Base-by-base conservation (phyloP, 2,329 filamentous ascomycete species). In the Xylariaceae sp. region DNA sequence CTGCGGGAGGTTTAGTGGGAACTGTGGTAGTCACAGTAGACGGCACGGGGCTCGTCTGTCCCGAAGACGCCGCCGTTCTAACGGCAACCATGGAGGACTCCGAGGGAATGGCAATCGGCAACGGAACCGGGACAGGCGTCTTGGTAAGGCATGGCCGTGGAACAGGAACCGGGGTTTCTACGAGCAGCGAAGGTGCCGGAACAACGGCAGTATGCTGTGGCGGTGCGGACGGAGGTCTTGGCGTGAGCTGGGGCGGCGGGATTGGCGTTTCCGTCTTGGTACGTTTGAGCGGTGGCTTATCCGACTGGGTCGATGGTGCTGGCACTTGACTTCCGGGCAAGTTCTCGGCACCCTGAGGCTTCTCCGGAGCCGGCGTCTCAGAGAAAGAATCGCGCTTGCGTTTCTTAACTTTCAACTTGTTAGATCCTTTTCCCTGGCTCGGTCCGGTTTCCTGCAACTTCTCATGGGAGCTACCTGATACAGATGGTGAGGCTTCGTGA, bases 241-340 rank as follows among this genome's bases (percentile, higher is more conserved):
- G 68, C 17, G 73, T 69, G 51, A 76, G 69, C 44, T 76, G 73
- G 9, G 74, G 72, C 48, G 77, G 77, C 53, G 79, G 81, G 35
- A 84, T 76, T 9, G 82, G 82, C 11, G 82, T 84, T 69, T 84
- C 82, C 23, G 78, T 83, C 70, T 84, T 84, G 63, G 74, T 79
- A 39, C 81, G 78, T 68, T 84, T 84, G 30, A 73, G 59, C 58
- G 74, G 75, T 35, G 78, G 78, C 50, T 66, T 66, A 37, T 74
- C 75, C 15, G 65, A 44, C 34, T 70, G 67, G 15, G 34, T 47
- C 30, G 64, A 39, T 18, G 64, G n/a, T 54, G 56, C 47, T 45
- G 64, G 50, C 35, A 62, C 53, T 50, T 66, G 65, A 54, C 53
- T 64, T 18, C 59, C 18, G 10, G 64, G 51, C 50, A 50, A 50